Evolutionary conservation across 164 flowering plant genomes (phyloP).

Genomic region (Sedum album): DNA sequence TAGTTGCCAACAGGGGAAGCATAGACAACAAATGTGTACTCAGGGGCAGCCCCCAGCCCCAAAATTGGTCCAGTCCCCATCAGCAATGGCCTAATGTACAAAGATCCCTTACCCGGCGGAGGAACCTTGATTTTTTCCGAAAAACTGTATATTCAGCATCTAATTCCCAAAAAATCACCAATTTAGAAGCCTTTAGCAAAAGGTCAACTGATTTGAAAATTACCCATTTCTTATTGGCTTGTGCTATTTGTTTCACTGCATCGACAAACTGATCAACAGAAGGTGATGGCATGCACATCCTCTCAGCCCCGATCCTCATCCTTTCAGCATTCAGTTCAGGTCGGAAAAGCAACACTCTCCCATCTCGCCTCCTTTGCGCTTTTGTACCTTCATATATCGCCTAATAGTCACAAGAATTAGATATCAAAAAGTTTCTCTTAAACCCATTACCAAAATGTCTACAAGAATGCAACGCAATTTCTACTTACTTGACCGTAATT

Average conservation of each 20-base stretch:
- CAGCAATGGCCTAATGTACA: constrained; percentile 79
- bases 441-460: not conserved
- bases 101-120: constrained; percentile 82
- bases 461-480: no score
- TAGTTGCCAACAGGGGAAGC: constrained; percentile 90
- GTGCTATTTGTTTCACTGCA: constrained; percentile 67
- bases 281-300: constrained; percentile 92
- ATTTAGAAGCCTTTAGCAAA: not conserved
- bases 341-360: constrained; percentile 56
- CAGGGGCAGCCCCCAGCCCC: constrained; percentile 79
- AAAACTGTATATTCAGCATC: not conserved
- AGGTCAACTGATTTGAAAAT: not conserved
- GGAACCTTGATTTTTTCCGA: constrained; percentile 47
- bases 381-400: constrained; percentile 84
- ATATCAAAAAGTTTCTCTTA: not conserved
- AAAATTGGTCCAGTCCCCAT: constrained; percentile 75
- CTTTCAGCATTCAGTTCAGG: constrained; percentile 77
- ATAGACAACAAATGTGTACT: constrained; percentile 66
- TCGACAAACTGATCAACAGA: constrained; percentile 64
- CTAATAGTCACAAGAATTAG: constrained; percentile 19
- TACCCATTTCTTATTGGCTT: constrained; percentile 84
- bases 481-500: constrained; percentile 68
- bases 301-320: constrained; percentile 69
- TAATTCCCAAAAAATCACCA: not conserved
- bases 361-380: constrained; percentile 61